These are phyloP conservation scores for Nitzschia palea DNA, from an alignment of 108 stramenopile species.

Conservation along the genomic window DNA sequence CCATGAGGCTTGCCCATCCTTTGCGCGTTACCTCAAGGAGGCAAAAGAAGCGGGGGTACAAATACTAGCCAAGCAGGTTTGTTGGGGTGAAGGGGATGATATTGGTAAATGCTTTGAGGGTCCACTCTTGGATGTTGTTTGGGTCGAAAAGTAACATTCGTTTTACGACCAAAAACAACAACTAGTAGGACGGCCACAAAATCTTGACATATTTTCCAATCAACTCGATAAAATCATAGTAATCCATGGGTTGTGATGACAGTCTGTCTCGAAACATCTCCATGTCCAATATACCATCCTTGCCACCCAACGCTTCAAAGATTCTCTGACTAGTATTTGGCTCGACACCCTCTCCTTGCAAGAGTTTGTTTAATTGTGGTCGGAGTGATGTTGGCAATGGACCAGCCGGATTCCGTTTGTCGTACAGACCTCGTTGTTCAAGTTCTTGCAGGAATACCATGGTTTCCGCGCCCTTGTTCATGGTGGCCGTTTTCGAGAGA, in stretches of 20 bases:
- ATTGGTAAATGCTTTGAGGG: constrained; percentile 43
- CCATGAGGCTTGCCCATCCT: constrained; percentile 57
- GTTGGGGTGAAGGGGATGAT: constrained; percentile 42
- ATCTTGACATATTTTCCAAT: not conserved
- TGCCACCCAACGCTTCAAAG: not conserved
- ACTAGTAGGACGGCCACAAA: not conserved
- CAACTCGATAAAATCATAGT: constrained; percentile 3
- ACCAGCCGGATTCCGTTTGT: constrained; percentile 38
- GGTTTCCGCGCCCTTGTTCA: constrained; percentile 53
- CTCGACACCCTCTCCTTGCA: constrained; percentile 20
- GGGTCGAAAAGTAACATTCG: constrained; percentile 21
- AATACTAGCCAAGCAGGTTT: constrained; percentile 46
- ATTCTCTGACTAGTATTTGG: not conserved
- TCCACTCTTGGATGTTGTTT: constrained; percentile 28
- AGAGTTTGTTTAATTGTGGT: constrained; percentile 21
- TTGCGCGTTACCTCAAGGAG: constrained; percentile 46
- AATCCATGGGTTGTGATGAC: constrained; percentile 1
- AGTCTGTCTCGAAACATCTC: not conserved
- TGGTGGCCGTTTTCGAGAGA: constrained; percentile 27
- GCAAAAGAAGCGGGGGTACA: constrained; percentile 49
- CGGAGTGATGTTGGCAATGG: constrained; percentile 39
- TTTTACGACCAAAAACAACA: not conserved
- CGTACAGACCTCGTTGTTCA: constrained; percentile 34
- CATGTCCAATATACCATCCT: not conserved
- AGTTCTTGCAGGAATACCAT: constrained; percentile 39